Conservation (phyloP, 2,329 filamentous ascomycete genomes). For the Gaeumannomyces sp. region DNA sequence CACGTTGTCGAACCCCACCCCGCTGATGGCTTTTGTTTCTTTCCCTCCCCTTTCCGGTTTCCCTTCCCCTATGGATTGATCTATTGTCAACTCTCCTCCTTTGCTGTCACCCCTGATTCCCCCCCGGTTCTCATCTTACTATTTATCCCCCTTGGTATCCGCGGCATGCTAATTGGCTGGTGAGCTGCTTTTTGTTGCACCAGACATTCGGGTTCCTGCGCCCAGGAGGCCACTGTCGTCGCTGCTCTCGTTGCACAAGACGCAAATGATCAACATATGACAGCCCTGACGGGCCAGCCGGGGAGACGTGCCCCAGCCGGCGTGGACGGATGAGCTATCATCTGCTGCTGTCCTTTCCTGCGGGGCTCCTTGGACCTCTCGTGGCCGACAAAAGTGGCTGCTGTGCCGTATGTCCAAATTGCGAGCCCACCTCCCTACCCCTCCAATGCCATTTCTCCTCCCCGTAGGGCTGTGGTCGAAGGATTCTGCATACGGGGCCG, state of each 20-base stretch:
- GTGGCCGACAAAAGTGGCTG: not conserved
- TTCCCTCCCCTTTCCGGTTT: not conserved
- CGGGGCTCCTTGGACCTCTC: not conserved
- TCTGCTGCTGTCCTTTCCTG: not conserved
- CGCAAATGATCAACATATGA: not conserved
- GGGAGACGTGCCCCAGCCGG: not conserved
- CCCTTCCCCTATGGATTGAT: not conserved
- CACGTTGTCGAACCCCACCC: not conserved
- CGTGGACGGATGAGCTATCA: not conserved
- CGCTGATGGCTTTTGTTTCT: not conserved
- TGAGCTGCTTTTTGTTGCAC: not conserved
- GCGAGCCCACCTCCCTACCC: not conserved
- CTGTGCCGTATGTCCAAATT: not conserved
- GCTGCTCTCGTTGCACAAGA: not conserved
- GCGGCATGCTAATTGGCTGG: not conserved
- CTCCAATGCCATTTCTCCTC: not conserved
- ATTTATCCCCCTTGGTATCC: not conserved
- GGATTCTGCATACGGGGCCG: not conserved
- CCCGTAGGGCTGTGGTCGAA: not conserved
- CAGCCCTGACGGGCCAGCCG: not conserved
- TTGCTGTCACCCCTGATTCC: not conserved
- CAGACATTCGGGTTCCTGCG: not conserved
- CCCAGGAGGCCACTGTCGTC: not conserved
- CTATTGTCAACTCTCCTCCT: not conserved
- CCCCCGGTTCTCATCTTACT: no score